phyloP scores from a whole-genome alignment of 2,329 filamentous ascomycete species.

The Phialophora chinensis region DNA sequence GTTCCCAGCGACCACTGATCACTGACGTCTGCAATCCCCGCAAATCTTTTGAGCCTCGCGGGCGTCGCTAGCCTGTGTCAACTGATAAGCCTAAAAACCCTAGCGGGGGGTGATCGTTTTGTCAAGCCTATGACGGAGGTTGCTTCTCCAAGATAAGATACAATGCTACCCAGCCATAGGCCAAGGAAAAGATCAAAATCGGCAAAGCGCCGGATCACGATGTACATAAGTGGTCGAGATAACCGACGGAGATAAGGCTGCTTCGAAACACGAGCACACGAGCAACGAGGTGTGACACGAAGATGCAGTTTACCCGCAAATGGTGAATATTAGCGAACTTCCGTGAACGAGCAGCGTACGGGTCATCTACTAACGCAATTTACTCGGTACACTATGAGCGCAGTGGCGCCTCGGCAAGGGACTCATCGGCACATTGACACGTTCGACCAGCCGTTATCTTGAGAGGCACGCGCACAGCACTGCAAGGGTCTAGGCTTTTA shows the following conservation, averaged over 20 bases:
- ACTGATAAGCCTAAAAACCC: constrained; percentile 19
- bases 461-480: background rate
- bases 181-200: background rate
- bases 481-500: background rate
- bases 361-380: background rate
- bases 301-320: too few species aligned
- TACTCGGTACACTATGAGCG: background rate
- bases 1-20: background rate
- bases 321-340: too few species aligned
- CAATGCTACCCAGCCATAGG: background rate
- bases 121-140: constrained; percentile 14
- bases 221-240: background rate
- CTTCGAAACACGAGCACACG: background rate
- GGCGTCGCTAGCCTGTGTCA: constrained; percentile 2
- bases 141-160: constrained; percentile 12
- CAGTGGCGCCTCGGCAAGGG: background rate
- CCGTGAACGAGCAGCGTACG: background rate
- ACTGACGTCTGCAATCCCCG: background rate
- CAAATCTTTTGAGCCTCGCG: background rate
- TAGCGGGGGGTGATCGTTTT: background rate
- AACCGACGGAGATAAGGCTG: constrained; percentile 1
- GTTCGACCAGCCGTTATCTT: background rate
- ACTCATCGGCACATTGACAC: background rate
- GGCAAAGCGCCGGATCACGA: background rate
- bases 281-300: background rate